Conservation (phyloP, 2,329 filamentous ascomycete genomes). For the Pestalotiopsis sp. region DNA sequence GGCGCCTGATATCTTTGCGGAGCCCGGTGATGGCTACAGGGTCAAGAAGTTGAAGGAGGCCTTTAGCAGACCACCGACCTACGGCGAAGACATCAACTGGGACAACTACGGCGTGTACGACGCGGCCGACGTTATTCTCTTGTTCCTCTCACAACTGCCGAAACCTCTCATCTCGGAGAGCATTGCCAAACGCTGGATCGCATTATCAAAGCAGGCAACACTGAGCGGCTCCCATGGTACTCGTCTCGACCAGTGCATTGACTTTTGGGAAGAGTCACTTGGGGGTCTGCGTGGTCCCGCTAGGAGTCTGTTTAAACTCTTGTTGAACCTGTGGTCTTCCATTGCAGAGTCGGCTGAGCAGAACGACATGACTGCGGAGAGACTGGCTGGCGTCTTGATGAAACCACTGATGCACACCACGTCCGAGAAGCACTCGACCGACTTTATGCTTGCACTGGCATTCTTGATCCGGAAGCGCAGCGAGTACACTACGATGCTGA, state of each 20-base stretch:
- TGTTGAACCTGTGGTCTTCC: conserved; percentile 44
- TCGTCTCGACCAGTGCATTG: conserved; percentile 41
- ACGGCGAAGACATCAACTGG: conserved; percentile 40
- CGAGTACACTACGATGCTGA: conserved; percentile 38
- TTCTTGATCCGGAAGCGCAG: conserved; percentile 43
- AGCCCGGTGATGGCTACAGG: conserved; percentile 31
- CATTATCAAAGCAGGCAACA: conserved; percentile 40
- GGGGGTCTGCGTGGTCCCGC: conserved; percentile 36
- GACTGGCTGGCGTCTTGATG: conserved; percentile 37
- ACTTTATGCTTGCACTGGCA: conserved; percentile 42
- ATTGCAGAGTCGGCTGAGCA: conserved; percentile 36
- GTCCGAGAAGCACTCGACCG: conserved; percentile 33
- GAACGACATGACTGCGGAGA: conserved; percentile 46
- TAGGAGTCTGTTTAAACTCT: conserved; percentile 40
- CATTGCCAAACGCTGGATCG: conserved; percentile 39
- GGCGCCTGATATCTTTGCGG: conserved; percentile 38
- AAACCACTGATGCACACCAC: conserved; percentile 40
- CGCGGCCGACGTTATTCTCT: conserved; percentile 39
- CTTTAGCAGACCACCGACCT: conserved; percentile 36
- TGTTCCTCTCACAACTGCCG: conserved; percentile 39
- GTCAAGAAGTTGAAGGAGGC: conserved; percentile 36
- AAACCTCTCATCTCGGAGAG: conserved; percentile 38
- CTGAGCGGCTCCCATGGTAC: conserved; percentile 32
- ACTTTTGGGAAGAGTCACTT: conserved; percentile 48
- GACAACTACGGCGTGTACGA: conserved; percentile 37